Evolutionary conservation across 805 yeast species (phyloP).

Genomic region (Spathaspora hagerdaliae): DNA sequence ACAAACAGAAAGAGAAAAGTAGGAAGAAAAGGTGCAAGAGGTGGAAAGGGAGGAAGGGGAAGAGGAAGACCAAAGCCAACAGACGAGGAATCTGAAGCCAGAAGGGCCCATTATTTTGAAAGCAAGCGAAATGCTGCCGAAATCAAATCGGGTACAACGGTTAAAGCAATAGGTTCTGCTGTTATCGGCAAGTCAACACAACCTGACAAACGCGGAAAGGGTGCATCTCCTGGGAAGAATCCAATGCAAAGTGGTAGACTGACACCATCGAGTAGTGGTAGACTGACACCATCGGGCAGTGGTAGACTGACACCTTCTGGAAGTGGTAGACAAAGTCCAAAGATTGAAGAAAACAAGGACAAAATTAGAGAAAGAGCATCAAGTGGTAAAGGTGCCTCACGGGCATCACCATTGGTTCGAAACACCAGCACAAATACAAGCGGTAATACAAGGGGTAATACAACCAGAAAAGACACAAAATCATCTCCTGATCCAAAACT

Average conservation of each 20-base stretch:
- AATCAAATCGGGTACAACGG: conserved; percentile 34
- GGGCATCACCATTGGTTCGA: too few species aligned
- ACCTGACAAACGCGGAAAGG: background rate
- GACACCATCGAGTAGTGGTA: background rate
- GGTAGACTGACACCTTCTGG: background rate
- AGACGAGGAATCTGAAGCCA: conserved; percentile 29
- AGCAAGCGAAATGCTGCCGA: conserved; percentile 27
- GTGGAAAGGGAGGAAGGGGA: conserved; percentile 10
- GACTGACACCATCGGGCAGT: background rate
- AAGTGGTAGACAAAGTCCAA: background rate
- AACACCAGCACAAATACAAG: too few species aligned
- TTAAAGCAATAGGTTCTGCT: conserved; percentile 35
- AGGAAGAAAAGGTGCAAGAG: conserved; percentile 12
- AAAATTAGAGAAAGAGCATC: background rate
- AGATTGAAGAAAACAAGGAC: background rate
- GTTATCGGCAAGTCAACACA: background rate
- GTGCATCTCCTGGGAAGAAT: background rate
- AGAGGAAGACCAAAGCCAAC: conserved; percentile 14
- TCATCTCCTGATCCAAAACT: too few species aligned
- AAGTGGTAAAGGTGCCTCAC: too few species aligned
- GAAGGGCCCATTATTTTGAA: conserved; percentile 34
- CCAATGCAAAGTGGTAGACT: conserved; percentile 1
- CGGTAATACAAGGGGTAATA: too few species aligned
- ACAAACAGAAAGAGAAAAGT: conserved; percentile 35
- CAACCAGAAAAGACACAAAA: too few species aligned